A percentile compares a stretch with the other conserved stretches of the same genome.
Evolutionary conservation across 75 land plant species (phyloP).

Genomic region (Isoetes taiwanensis): DNA sequence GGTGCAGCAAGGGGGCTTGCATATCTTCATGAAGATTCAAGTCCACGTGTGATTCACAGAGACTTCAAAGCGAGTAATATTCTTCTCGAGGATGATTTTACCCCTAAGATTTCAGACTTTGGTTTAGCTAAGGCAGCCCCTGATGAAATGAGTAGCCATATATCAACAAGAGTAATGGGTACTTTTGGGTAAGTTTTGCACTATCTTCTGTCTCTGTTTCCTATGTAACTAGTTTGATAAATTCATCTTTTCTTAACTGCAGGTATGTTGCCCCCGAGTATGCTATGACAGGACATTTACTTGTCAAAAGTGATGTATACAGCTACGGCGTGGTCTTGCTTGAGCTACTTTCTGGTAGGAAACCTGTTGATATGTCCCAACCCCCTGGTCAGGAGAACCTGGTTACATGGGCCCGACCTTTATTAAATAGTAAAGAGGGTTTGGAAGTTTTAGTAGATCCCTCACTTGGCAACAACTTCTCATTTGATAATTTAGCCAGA

Average conservation of each 20-base stretch:
- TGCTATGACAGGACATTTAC: slow-evolving; percentile 94
- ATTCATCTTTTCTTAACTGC: slow-evolving; percentile 9
- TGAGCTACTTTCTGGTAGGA: slow-evolving; percentile 81
- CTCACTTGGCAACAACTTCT: slow-evolving; percentile 18
- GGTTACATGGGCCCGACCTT: slow-evolving; percentile 87
- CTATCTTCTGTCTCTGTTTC: background rate
- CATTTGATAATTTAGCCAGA: slow-evolving; percentile 42
- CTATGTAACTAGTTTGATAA: background rate
- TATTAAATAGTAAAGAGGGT: slow-evolving; percentile 56
- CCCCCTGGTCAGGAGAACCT: slow-evolving; percentile 86
- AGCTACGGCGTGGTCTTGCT: slow-evolving; percentile 94
- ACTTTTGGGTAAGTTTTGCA: slow-evolving; percentile 4
- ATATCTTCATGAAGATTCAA: slow-evolving; percentile 7
- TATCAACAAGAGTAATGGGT: background rate
- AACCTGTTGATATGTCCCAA: slow-evolving; percentile 78
- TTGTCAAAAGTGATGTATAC: slow-evolving; percentile 90
- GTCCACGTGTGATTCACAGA: background rate
- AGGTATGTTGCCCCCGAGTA: slow-evolving; percentile 94
- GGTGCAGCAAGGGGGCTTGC: slow-evolving; percentile 4
- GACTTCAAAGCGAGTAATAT: slow-evolving; percentile 8
- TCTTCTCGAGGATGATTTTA: background rate
- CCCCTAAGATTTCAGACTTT: slow-evolving; percentile 5
- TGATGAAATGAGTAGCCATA: background rate
- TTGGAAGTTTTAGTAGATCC: slow-evolving; percentile 58
- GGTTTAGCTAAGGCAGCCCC: slow-evolving; percentile 6